Evolutionary conservation across 495 filamentous ascomycete genomes (phyloP).

Genomic region (Aspergillus leporis): DNA sequence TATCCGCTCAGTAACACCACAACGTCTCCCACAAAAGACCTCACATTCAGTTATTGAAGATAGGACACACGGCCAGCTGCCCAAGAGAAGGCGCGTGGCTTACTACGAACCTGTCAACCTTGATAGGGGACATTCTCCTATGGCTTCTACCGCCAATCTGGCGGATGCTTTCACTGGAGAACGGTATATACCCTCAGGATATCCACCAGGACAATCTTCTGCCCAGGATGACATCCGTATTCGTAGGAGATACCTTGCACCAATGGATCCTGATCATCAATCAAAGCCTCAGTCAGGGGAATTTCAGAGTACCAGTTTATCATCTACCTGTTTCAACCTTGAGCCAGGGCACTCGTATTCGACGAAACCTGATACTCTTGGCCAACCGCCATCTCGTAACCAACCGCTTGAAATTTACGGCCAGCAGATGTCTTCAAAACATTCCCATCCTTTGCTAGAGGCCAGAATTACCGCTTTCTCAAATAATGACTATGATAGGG

Average conservation of each 20-base stretch:
- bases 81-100: constrained; percentile 37
- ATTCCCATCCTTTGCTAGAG: constrained; percentile 9
- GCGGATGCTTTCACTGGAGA: constrained; percentile 18
- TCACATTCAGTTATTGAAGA: constrained; percentile 18
- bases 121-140: constrained; percentile 6
- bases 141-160: constrained; percentile 13
- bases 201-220: constrained; percentile 21
- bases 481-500: constrained; percentile 21
- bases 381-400: constrained; percentile 14
- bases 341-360: constrained; percentile 23
- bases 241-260: constrained; percentile 25
- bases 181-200: constrained; percentile 22
- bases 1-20: constrained; percentile 40
- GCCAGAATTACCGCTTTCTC: constrained; percentile 17
- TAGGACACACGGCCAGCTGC: constrained; percentile 22
- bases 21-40: constrained; percentile 19
- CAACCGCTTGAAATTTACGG: constrained; percentile 10
- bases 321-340: constrained; percentile 14
- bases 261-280: constrained; percentile 19
- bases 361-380: constrained; percentile 17
- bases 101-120: constrained; percentile 22
- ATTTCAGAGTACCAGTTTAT: constrained; percentile 12
- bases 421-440: constrained; percentile 13
- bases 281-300: constrained; percentile 21
- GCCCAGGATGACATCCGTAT: constrained; percentile 22